phyloP scores from a whole-genome alignment of 805 yeast genomes.

The Wickerhamomyces bisporus region DNA sequence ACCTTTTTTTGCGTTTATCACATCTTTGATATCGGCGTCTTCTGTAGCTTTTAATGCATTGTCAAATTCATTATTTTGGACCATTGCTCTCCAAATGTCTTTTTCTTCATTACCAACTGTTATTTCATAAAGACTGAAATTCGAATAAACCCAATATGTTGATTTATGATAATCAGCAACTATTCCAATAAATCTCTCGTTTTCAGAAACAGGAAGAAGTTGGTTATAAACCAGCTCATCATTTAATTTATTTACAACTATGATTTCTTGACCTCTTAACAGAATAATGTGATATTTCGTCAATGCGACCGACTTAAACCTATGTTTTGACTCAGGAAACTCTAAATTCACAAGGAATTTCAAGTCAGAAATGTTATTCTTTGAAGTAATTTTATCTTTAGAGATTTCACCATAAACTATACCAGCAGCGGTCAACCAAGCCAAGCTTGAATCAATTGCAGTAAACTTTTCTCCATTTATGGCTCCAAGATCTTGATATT shows the following conservation, averaged over 20 bases:
- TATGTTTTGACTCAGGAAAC: slow-evolving; percentile 29
- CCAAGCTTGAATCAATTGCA: slow-evolving; percentile 27
- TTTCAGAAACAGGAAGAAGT: slow-evolving; percentile 29
- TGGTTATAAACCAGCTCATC: slow-evolving; percentile 41
- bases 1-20: slow-evolving; percentile 52
- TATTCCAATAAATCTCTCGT: slow-evolving; percentile 40
- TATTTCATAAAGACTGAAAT: slow-evolving; percentile 61
- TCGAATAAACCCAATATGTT: slow-evolving; percentile 77
- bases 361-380: slow-evolving; percentile 26
- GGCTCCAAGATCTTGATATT: slow-evolving; percentile 30
- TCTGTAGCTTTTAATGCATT: slow-evolving; percentile 49
- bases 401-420: slow-evolving; percentile 36
- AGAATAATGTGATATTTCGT: slow-evolving; percentile 52
- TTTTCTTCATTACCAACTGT: slow-evolving; percentile 61
- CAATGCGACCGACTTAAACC: slow-evolving; percentile 37
- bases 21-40: slow-evolving; percentile 38
- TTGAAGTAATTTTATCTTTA: slow-evolving; percentile 14
- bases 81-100: slow-evolving; percentile 67
- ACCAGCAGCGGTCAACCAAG: slow-evolving; percentile 45
- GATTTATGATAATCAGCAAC: slow-evolving; percentile 41
- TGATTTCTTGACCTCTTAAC: slow-evolving; percentile 36
- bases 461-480: slow-evolving; percentile 29
- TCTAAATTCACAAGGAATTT: slow-evolving; percentile 36
- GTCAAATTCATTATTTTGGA: slow-evolving; percentile 51
- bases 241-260: slow-evolving; percentile 47